phyloP scores from a whole-genome alignment of 2,329 filamentous ascomycete genomes.

The Neonectria magnoliae region DNA sequence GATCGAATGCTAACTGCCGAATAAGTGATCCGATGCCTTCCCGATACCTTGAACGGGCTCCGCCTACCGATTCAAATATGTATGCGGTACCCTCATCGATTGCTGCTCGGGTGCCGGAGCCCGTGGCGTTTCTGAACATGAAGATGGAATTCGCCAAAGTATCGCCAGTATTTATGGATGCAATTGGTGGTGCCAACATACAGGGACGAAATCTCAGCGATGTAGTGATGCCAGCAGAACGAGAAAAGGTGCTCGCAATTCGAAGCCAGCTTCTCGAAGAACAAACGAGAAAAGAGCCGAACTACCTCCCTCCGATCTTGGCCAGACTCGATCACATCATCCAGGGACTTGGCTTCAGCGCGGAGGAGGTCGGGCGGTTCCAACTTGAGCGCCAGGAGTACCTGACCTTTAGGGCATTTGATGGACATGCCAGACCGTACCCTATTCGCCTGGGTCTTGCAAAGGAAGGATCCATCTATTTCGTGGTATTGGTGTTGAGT shows the following conservation, averaged over 20 bases:
- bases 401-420: constrained; percentile 62
- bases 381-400: constrained; percentile 64
- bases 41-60: constrained; percentile 62
- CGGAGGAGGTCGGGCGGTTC: constrained; percentile 63
- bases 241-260: constrained; percentile 61
- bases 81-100: constrained; percentile 57
- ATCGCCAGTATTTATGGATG: constrained; percentile 65
- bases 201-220: constrained; percentile 64
- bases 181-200: constrained; percentile 60
- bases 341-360: constrained; percentile 62
- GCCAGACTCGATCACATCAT: constrained; percentile 65
- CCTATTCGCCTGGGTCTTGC: constrained; percentile 65
- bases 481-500: constrained; percentile 63
- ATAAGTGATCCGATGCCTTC: constrained; percentile 58
- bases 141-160: constrained; percentile 67
- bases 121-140: constrained; percentile 67
- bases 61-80: constrained; percentile 59
- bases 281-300: constrained; percentile 66
- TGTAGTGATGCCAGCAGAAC: constrained; percentile 61
- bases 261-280: constrained; percentile 66
- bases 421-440: constrained; percentile 62
- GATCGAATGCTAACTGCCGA: constrained; percentile 63
- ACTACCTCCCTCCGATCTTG: constrained; percentile 72
- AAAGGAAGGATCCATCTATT: constrained; percentile 71
- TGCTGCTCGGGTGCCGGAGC: constrained; percentile 56